Percentiles rank a stretch among this genome's conserved stretches.
These are phyloP conservation scores for Harringtonia lauricola DNA, from an alignment of 2,329 filamentous ascomycete genomes.

Conservation along the genomic window DNA sequence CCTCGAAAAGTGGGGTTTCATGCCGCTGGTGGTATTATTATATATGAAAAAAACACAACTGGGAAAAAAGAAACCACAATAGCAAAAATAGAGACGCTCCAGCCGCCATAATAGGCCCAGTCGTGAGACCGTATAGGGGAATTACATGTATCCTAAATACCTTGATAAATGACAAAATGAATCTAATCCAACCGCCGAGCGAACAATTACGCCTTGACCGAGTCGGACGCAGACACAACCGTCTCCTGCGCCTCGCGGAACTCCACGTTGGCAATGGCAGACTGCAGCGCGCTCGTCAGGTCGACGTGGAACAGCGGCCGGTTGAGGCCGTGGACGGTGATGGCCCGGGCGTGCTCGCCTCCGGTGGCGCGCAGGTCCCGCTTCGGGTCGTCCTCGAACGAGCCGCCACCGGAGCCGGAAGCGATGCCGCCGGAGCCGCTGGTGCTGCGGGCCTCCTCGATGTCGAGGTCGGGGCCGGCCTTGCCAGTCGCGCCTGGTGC, in stretches of 20 bases:
- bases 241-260: conserved; percentile 28
- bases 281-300: conserved; percentile 77
- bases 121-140: no score
- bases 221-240: conserved; percentile 4
- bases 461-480: conserved; percentile 9
- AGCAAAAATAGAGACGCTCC: no score
- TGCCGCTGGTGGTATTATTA: no score
- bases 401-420: conserved; percentile 2
- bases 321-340: conserved; percentile 76
- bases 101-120: no score
- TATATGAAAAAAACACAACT: no score
- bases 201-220: conserved; percentile 5
- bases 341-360: conserved; percentile 21
- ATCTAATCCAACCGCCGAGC: no score
- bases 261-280: conserved; percentile 71
- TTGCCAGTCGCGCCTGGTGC: conserved; percentile 8
- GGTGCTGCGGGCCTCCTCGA: conserved; percentile 14
- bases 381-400: conserved; percentile 25
- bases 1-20: no score
- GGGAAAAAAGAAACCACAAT: no score
- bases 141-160: no score
- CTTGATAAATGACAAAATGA: no score
- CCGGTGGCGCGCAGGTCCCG: conserved; percentile 7
- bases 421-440: no score
- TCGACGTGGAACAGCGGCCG: conserved; percentile 91